Base-by-base conservation (phyloP, 2,329 filamentous ascomycete species). In the Orbilia quercus region DNA sequence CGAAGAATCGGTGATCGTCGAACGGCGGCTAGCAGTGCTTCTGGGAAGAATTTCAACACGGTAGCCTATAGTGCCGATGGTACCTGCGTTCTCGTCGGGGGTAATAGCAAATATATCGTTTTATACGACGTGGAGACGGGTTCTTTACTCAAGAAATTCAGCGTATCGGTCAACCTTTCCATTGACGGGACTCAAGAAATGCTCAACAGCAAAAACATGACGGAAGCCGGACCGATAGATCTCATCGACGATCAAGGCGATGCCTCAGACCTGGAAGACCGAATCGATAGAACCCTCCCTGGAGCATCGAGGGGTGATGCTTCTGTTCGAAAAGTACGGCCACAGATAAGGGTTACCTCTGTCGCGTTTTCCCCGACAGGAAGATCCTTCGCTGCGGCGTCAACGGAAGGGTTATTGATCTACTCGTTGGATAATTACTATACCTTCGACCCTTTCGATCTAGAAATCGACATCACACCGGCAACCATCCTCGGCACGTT, bases 71-170 rank as follows among this genome's bases (percentile, higher is more conserved):
- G 92, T 80, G 90, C 91, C 0, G 95, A 99, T 79, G 95, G 95
- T 11, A 91, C 88, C 75, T 97, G 95, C 78, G 84, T 99, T 9
- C 84, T 99, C 42, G 95, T 94, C 0, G 93, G 88, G 51, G 95
- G 95, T 31, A 96, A 95, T 84, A 97, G 92, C 88, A 99, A 99
- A 82, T 97, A 96, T 81, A 97, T 99, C 58, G 98, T 95, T 80
- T 82, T 99, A 67, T 99, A 99, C 82, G 94, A 96, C n/a, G 91
- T 96, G 31, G 88, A 89, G 67, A 96, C 94, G 0, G 92, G 95
- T 80, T 92, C 95, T 0, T 83, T 99, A 9, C 84, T 98, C 64
- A 96, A 96, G 80, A 97, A 97, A 80, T 99, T 90, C 79, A 97
- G 94, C 1, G 93, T 98, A 78, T 96, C 91, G 77, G 87, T 96